Percentiles rank a stretch among this genome's conserved stretches.
These are phyloP conservation scores for Yarrowia hollandica DNA, from an alignment of 805 yeast species.

Conservation along the genomic window DNA sequence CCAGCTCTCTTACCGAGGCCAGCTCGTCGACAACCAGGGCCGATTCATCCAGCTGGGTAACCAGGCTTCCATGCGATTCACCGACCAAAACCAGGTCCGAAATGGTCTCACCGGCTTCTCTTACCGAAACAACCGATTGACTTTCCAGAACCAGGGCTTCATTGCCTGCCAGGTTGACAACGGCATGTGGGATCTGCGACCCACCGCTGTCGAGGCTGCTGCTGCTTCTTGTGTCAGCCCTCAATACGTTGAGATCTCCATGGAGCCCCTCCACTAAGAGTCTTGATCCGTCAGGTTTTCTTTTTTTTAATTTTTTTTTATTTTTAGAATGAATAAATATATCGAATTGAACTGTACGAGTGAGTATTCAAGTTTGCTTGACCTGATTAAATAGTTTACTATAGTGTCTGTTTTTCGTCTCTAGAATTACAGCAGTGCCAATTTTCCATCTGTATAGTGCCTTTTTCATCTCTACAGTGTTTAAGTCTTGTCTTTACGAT, in stretches of 20 bases:
- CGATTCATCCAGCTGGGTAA: constrained; percentile 21
- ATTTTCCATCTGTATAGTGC: too few relatives aligned
- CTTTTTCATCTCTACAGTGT: too few relatives aligned
- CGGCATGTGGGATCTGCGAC: constrained; percentile 26
- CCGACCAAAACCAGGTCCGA: constrained; percentile 28
- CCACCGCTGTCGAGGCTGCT: constrained; percentile 18
- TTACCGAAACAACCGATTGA: constrained; percentile 11
- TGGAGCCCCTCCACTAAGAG: constrained; percentile 24
- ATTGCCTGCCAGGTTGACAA: constrained; percentile 19
- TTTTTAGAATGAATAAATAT: not conserved
- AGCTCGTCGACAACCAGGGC: constrained; percentile 26
- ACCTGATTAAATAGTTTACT: too few relatives aligned
- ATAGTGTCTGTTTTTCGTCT: too few relatives aligned
- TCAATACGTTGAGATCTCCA: constrained; percentile 26
- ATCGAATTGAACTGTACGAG: too few relatives aligned
- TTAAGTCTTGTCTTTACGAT: too few relatives aligned
- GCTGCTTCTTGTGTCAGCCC: constrained; percentile 17
- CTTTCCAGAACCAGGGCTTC: constrained; percentile 27
- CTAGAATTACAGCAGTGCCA: too few relatives aligned
- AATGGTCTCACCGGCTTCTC: constrained; percentile 17
- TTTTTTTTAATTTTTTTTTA: constrained; percentile 3
- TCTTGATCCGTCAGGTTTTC: constrained; percentile 2
- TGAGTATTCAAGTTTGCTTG: too few relatives aligned
- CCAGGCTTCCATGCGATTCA: constrained; percentile 26
- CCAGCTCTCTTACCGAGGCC: constrained; percentile 27